phyloP scores from a whole-genome alignment of 106 monocot genomes.

The Narthecium ossifragum region DNA sequence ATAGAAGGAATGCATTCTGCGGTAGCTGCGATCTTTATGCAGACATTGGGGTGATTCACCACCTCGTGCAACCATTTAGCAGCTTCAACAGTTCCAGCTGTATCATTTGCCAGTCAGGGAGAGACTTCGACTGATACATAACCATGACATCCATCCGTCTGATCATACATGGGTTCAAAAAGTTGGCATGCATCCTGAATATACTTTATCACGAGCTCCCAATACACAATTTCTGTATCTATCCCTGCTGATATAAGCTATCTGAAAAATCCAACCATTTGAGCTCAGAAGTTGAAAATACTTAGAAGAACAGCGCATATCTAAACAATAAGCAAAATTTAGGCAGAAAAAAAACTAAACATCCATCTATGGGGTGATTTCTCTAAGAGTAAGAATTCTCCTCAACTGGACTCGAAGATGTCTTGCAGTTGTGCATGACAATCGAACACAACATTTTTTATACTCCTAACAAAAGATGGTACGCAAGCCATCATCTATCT shows the following conservation, averaged over 20 bases:
- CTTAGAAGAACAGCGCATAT: too few relatives aligned
- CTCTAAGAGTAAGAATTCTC: too few relatives aligned
- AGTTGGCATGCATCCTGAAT: conserved; percentile 97
- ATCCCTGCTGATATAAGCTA: conserved; percentile 63
- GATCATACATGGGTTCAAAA: conserved; percentile 76
- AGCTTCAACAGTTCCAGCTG: conserved; percentile 69
- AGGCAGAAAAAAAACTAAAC: too few relatives aligned
- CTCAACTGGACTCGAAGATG: too few relatives aligned
- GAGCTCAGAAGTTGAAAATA: too few relatives aligned
- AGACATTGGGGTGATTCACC: conserved; percentile 66
- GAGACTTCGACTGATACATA: conserved; percentile 97
- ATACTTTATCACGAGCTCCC: conserved; percentile 94
- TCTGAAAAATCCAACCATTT: conserved; percentile 29
- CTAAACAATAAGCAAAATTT: too few relatives aligned
- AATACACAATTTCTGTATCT: conserved; percentile 75
- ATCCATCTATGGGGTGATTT: too few relatives aligned
- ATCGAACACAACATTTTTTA: too few relatives aligned
- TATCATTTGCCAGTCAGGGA: conserved; percentile 84
- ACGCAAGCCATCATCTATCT: too few relatives aligned
- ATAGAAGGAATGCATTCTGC: conserved; percentile 83
- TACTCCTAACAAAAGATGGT: too few relatives aligned
- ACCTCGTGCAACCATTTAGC: conserved; percentile 86
- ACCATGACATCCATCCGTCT: conserved; percentile 79
- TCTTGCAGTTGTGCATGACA: too few relatives aligned
- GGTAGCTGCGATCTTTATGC: conserved; percentile 96